Evolutionary conservation across 2,329 filamentous ascomycete species (phyloP).

Genomic region (Penicillium sclerotiorum): DNA sequence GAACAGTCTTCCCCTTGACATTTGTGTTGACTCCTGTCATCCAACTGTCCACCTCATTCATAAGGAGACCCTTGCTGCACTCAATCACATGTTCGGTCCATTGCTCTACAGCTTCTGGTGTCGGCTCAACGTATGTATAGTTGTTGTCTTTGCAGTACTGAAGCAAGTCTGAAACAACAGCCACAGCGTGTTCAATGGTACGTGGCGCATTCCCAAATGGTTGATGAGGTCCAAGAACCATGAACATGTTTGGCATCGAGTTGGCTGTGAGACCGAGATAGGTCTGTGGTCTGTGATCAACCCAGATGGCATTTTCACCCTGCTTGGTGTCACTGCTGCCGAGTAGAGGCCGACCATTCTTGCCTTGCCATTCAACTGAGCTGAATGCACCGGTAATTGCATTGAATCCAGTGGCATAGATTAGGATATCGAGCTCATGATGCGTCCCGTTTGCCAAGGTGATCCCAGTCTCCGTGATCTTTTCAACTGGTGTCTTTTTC

Average conservation of each 20-base stretch:
- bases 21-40: slow-evolving; percentile 60
- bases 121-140: slow-evolving; percentile 41
- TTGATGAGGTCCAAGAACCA: slow-evolving; percentile 58
- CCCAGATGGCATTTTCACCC: slow-evolving; percentile 24
- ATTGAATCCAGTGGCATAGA: slow-evolving; percentile 52
- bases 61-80: slow-evolving; percentile 48
- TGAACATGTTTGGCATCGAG: slow-evolving; percentile 56
- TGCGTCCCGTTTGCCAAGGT: slow-evolving; percentile 39
- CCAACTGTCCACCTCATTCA: slow-evolving; percentile 55
- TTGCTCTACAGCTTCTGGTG: slow-evolving; percentile 38
- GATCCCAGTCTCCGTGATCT: slow-evolving; percentile 38
- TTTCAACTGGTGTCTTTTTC: slow-evolving; percentile 19
- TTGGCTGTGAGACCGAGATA: slow-evolving; percentile 48
- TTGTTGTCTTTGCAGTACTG: slow-evolving; percentile 25
- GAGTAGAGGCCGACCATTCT: slow-evolving; percentile 35
- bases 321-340: slow-evolving; percentile 20
- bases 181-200: slow-evolving; percentile 36
- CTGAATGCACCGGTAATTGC: slow-evolving; percentile 46
- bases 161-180: slow-evolving; percentile 44
- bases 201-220: slow-evolving; percentile 41
- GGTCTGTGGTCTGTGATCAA: slow-evolving; percentile 36
- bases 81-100: slow-evolving; percentile 55
- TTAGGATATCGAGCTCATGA: slow-evolving; percentile 46
- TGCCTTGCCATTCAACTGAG: slow-evolving; percentile 43
- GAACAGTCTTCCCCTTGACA: slow-evolving; percentile 47